Percentiles rank a stretch among this genome's conserved stretches.
phyloP scores from a whole-genome alignment of 2,329 filamentous ascomycete genomes.

The Myriosclerotinia curreyana region DNA sequence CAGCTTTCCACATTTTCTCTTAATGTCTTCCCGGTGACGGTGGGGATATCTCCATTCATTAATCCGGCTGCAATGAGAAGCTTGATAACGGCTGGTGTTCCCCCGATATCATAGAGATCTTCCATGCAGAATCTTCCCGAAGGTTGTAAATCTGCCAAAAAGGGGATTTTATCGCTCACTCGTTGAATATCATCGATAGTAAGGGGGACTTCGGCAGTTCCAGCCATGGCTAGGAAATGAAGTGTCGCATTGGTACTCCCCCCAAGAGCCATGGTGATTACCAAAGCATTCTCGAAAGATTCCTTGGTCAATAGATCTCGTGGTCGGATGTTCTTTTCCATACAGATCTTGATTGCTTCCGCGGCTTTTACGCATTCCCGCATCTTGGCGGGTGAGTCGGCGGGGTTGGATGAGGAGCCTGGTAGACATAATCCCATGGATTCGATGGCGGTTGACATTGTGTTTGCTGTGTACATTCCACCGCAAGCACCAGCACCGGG shows the following conservation, averaged over 20 bases:
- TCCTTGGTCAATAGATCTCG: slow-evolving; percentile 65
- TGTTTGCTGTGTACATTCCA: slow-evolving; percentile 77
- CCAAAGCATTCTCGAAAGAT: slow-evolving; percentile 68
- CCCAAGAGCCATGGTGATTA: slow-evolving; percentile 71
- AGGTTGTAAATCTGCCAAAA: slow-evolving; percentile 70
- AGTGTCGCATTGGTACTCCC: slow-evolving; percentile 70
- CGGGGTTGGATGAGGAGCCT: slow-evolving; percentile 67
- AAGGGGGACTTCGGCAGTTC: slow-evolving; percentile 59
- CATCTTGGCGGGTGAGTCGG: slow-evolving; percentile 66
- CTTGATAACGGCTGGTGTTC: slow-evolving; percentile 82
- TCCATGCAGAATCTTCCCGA: slow-evolving; percentile 84
- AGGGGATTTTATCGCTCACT: slow-evolving; percentile 67
- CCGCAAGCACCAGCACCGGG: slow-evolving; percentile 67
- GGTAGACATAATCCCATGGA: slow-evolving; percentile 67
- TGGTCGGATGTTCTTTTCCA: slow-evolving; percentile 67
- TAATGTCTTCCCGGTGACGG: slow-evolving; percentile 80
- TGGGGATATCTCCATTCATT: slow-evolving; percentile 74
- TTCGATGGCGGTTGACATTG: slow-evolving; percentile 71
- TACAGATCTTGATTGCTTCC: slow-evolving; percentile 63
- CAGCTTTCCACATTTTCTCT: slow-evolving; percentile 75
- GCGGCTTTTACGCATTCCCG: slow-evolving; percentile 67
- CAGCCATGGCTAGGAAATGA: slow-evolving; percentile 70
- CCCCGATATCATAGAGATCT: slow-evolving; percentile 81
- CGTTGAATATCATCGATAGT: slow-evolving; percentile 54
- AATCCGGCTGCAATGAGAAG: slow-evolving; percentile 72